phyloP scores from a whole-genome alignment of 345 rosid genomes.

The Eucalyptus regnans region DNA sequence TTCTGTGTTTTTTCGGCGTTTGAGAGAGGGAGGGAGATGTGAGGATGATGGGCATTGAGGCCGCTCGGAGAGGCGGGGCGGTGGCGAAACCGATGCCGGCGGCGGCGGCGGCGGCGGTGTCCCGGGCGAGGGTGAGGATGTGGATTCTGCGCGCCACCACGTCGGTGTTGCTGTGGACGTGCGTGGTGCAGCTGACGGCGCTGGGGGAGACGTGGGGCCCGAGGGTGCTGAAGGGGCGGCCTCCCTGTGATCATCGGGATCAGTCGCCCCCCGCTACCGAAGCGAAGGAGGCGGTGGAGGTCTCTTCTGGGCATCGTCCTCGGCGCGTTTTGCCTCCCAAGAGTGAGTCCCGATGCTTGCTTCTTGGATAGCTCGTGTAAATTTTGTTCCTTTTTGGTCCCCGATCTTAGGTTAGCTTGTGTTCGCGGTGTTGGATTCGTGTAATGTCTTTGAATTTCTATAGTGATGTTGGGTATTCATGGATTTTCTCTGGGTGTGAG shows the following conservation, averaged over 20 bases:
- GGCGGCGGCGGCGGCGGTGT: neutral
- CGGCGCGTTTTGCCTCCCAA: constrained; percentile 56
- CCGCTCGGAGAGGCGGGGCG: neutral
- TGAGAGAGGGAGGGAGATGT: neutral
- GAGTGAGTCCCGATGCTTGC: constrained; percentile 30
- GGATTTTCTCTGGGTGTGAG: neutral
- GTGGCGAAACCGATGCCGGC: neutral
- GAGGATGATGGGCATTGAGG: neutral
- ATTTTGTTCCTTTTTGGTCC: neutral
- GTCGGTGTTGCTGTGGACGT: constrained; percentile 87
- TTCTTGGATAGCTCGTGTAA: neutral
- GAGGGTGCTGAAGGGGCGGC: constrained; percentile 79
- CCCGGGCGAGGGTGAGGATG: constrained; percentile 54
- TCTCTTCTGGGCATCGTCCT: constrained; percentile 18
- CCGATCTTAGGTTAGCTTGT: neutral
- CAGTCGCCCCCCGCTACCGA: constrained; percentile 13
- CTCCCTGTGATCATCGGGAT: constrained; percentile 52
- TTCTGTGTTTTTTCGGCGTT: neutral
- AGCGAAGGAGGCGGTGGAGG: constrained; percentile 5
- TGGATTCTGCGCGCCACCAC: constrained; percentile 94
- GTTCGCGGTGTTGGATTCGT: neutral
- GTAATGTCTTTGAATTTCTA: neutral
- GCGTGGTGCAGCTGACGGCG: constrained; percentile 81
- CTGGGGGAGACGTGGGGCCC: constrained; percentile 93
- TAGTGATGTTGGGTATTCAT: neutral